phyloP scores from a whole-genome alignment of 768 basidiomycete genomes.

The Amanita pallidorosea region DNA sequence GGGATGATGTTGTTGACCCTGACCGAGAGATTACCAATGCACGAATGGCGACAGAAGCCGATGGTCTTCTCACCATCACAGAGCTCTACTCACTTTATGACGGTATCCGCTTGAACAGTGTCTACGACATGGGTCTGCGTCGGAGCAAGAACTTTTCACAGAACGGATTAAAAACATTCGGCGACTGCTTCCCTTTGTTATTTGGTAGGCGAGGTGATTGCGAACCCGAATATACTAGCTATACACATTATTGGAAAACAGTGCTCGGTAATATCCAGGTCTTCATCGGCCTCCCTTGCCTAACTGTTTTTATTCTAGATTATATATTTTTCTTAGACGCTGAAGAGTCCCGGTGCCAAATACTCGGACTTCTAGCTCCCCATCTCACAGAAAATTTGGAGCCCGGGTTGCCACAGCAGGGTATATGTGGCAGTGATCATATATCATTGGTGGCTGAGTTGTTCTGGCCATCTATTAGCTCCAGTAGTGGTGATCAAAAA shows the following conservation, averaged over 20 bases:
- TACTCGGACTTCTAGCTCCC: conserved; percentile 52
- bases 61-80: conserved; percentile 55
- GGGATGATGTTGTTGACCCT: conserved; percentile 43
- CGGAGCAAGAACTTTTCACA: conserved; percentile 9
- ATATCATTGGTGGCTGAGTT: conserved; percentile 68
- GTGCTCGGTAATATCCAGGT: conserved; percentile 49
- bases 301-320: conserved; percentile 34
- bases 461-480: conserved; percentile 13
- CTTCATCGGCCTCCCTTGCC: background rate
- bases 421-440: conserved; percentile 82
- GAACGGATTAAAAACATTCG: conserved; percentile 33
- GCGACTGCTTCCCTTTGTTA: conserved; percentile 31
- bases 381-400: conserved; percentile 47
- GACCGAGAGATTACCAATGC: conserved; percentile 69
- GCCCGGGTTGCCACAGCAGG: conserved; percentile 69
- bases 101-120: conserved; percentile 40
- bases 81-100: conserved; percentile 46
- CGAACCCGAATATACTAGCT: conserved; percentile 85
- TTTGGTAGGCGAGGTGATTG: conserved; percentile 37
- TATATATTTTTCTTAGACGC: conserved; percentile 77
- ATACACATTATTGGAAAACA: conserved; percentile 78
- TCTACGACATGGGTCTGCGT: conserved; percentile 50
- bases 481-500: conserved; percentile 8
- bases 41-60: conserved; percentile 41
- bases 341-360: conserved; percentile 17